Base-by-base conservation (phyloP, 768 basidiomycete genomes). In the Serendipita vermifera region DNA sequence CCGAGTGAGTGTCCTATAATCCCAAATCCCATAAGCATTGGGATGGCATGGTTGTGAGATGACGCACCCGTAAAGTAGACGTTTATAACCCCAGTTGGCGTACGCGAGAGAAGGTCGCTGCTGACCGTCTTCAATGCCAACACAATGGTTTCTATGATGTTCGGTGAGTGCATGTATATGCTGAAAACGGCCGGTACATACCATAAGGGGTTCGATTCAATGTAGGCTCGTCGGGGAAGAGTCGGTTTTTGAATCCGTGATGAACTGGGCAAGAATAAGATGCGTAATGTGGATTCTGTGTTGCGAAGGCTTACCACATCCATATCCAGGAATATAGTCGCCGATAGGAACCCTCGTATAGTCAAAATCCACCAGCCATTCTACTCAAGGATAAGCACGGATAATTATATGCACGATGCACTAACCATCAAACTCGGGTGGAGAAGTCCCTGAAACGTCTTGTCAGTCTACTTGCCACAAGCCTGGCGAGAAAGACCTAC, bases 281-380 rank as follows among this genome's bases (percentile, higher is more conserved):
- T 20, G 22, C 22, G 22, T 9, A 51, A 29, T n/a, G 31, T n/a
- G 9, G 22, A 57, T 56, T 57, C 29, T n/a, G 14, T 24, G 27
- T 17, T 36, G n/a, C n/a, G 17, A 32, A 38, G 17, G 13, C 32
- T 36, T 29, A 38, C 51, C 56, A 14, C 29, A 15, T 6, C 27
- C 15, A 38, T 33, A 58, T 7, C 32, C 60, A 15, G 39, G 56
- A 15, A 61, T 29, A 39, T 54, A 59, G 20, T 27, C 29, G 14
- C 60, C 59, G 29, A 35, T 38, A 5, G 53, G 35, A 3, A 58
- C 53, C 17, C 48, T 26, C 3, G 17, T 40, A 39, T 60, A 58
- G 27, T 59, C 53, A 27, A 62, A 58, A 48, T 62, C 61, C 3
- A 55, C 22, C 15, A 62, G 24, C 61, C 61, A 62, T 33, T 62